Percentiles rank a stretch among this genome's conserved stretches.
phyloP scores from a whole-genome alignment of 139 green algal genomes.

The Micromonas pusilla region DNA sequence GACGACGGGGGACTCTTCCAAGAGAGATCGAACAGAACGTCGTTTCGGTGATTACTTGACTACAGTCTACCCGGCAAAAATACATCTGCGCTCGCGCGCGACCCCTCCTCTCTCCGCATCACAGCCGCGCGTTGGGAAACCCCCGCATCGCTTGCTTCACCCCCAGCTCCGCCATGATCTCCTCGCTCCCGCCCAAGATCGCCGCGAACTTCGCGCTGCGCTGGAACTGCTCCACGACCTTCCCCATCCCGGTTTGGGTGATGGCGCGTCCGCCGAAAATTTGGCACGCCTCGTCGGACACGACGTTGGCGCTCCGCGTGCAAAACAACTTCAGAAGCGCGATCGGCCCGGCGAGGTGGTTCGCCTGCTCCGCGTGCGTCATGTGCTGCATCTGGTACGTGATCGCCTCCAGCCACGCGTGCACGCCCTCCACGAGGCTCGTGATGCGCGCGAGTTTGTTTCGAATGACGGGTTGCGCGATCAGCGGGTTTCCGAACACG shows the following conservation, averaged over 20 bases:
- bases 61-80: too few relatives aligned
- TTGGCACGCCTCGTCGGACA: constrained; percentile 29
- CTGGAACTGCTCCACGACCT: constrained; percentile 29
- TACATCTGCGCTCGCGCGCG: too few relatives aligned
- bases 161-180: constrained; percentile 36
- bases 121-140: constrained; percentile 18
- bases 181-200: constrained; percentile 35
- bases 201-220: constrained; percentile 28
- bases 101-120: too few relatives aligned
- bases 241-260: constrained; percentile 33
- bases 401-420: constrained; percentile 34
- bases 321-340: constrained; percentile 35
- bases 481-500: constrained; percentile 33
- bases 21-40: too few relatives aligned
- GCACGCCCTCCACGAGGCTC: constrained; percentile 25
- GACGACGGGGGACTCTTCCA: too few relatives aligned
- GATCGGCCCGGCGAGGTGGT: constrained; percentile 33
- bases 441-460: constrained; percentile 34
- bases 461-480: constrained; percentile 38
- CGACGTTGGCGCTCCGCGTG: constrained; percentile 20
- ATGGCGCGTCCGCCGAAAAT: constrained; percentile 38
- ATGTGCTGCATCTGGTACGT: constrained; percentile 33
- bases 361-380: constrained; percentile 23
- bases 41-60: too few relatives aligned
- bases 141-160: constrained; percentile 18